Conservation (phyloP, 805 yeast genomes). For the Clavispora fructus region DNA sequence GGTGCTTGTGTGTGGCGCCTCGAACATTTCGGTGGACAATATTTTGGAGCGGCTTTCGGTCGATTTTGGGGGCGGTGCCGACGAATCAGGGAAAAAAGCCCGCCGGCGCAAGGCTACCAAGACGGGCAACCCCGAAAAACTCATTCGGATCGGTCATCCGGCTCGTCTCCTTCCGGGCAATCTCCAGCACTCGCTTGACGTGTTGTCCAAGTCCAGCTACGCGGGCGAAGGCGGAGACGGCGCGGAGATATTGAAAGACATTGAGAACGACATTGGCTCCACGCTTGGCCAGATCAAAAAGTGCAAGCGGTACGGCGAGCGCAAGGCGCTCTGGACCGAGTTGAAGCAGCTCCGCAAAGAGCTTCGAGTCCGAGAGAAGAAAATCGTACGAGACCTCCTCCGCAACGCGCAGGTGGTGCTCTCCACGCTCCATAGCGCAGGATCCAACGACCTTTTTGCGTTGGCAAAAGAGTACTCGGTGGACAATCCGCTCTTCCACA, state of each 20-base stretch:
- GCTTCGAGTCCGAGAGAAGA: constrained; percentile 58
- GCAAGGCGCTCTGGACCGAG: constrained; percentile 62
- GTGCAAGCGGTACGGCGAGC: constrained; percentile 56
- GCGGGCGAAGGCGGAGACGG: constrained; percentile 35
- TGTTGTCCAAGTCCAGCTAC: constrained; percentile 54
- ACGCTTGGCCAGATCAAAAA: constrained; percentile 55
- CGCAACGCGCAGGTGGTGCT: constrained; percentile 63
- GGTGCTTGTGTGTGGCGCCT: constrained; percentile 88
- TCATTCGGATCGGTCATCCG: constrained; percentile 92
- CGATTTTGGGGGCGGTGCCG: constrained; percentile 15
- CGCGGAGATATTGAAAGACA: constrained; percentile 53
- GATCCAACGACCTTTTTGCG: constrained; percentile 61
- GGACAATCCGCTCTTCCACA: constrained; percentile 52
- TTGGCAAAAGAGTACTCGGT: constrained; percentile 31
- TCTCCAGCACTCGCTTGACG: constrained; percentile 69
- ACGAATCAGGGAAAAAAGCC: constrained; percentile 12
- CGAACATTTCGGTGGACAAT: constrained; percentile 89
- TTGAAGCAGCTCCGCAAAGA: constrained; percentile 69
- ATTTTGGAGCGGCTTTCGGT: constrained; percentile 67
- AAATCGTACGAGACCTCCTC: constrained; percentile 55
- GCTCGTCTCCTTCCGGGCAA: constrained; percentile 68
- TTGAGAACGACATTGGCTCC: constrained; percentile 63
- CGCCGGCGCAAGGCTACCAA: constrained; percentile 36
- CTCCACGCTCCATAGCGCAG: constrained; percentile 85
- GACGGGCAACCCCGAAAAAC: constrained; percentile 22